Evolutionary conservation across 768 basidiomycete genomes (phyloP), one percentile per base, ranked within the genome.

Genomic region (Trametes meyenii): DNA sequence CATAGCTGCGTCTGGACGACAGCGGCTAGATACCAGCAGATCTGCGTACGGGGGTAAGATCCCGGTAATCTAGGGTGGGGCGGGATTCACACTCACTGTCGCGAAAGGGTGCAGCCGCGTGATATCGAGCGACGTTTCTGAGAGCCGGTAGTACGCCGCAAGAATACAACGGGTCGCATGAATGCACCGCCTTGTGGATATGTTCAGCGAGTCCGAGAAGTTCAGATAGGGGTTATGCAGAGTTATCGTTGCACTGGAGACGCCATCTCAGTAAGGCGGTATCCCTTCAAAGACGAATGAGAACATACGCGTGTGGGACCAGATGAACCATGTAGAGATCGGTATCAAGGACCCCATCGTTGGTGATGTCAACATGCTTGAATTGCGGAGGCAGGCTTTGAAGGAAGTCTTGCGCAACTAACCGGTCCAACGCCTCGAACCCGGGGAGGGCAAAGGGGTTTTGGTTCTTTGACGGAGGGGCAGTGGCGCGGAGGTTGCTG

Each of bases 11-110:
- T 85, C 70, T 92, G 87, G 4, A 94, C 89, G 5, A 90, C 91
- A 14, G 92, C 92, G 7, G 92, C 92, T 16, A 94, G 84, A 73
- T 94, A 94, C 92, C 92, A 94, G 72, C 91, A 92, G 48, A 94
- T 93, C 90, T 92, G 49, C 44, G 26, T 10, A 21, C 26, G 24
- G 43, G 19, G 12, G 46, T 50, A 13, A 50, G 46, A 42, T 53
- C n/a, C 44, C 46, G 24, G 6, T 19, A 4, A 45, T 35, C 44
- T 5, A 33, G 16, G 51, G 16, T 23, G 29, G 23, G 17, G 13
- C 16, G 7, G 26, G 8, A 33, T 40, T 23, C 24, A 23, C 8
- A 71, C 90, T 58, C 66, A 92, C 92, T 66, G 87, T 87, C 21
- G 89, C 87, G 69, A 91, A 92, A 16, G 92, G 92, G 73, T 94